Base-by-base conservation (phyloP, 2,329 filamentous ascomycete genomes). In the Sporothrix inflata region DNA sequence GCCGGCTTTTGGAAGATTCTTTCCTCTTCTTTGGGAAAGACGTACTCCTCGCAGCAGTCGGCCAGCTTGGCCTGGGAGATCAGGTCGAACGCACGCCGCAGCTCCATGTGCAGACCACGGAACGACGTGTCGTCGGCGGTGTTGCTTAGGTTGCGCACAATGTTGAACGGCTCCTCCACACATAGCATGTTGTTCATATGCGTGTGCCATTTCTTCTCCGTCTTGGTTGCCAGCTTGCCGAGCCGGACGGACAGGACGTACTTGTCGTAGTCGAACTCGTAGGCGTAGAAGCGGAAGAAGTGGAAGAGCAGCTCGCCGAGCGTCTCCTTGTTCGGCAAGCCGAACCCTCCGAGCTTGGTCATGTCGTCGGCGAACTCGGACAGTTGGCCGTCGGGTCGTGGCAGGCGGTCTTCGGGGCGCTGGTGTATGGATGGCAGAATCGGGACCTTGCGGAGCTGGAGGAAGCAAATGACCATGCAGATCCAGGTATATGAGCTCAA, bases 401-500 rank as follows among this genome's bases (percentile, higher is more conserved):
- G 82, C 70, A 88, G 83, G 76, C 89, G 89, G 75, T 90, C 84
- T 76, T 91, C 87, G 4, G 88, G 85, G 27, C 89, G 86, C 78
- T 94, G 91, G 79, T 98, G 96, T 45, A 99, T 85, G 19, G 92
- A 90, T 4, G 96, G 96, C 27, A 99, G 83, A 71, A 99, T 89
- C 0, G 95, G 92, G 19, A 94, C 92, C 73, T 91, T 87, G 77
- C 94, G 90, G 69, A 94, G 92, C 82, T 99, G 96, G 34, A 99
- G 87, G 79, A 98, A 99, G 76, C 94, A 97, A 79, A 99, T 92
- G 76, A 98, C 97, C 86, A 99, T 89, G 82, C 96, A 99, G 79
- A 98, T 98, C 96, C 96, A 99, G 27, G 96, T 98, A 80, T 99
- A 99, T 21, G 96, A 99, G 81, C 95, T 98, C 73, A 99, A 86